Conservation (phyloP, 2,329 filamentous ascomycete genomes). For the Ascochyta rabiei region DNA sequence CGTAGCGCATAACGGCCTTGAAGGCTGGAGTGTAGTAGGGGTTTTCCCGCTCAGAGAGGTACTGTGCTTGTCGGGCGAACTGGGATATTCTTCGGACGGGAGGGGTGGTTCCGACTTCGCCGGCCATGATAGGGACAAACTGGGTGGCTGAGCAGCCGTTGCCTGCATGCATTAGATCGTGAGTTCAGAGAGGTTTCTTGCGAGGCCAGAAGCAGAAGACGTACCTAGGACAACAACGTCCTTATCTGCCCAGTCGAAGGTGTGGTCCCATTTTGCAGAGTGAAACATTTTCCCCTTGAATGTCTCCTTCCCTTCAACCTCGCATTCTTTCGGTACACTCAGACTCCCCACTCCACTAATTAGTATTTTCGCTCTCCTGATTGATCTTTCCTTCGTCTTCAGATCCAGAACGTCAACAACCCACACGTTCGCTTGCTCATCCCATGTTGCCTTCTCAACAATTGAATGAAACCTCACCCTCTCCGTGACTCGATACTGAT, state of each 20-base stretch:
- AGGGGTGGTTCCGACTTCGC: conserved; percentile 26
- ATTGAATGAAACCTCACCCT: conserved; percentile 54
- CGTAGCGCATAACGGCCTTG: conserved; percentile 53
- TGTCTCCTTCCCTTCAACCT: conserved; percentile 53
- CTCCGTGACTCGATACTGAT: conserved; percentile 44
- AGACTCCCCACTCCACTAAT: conserved; percentile 37
- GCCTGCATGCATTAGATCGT: conserved; percentile 28
- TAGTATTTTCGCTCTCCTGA: conserved; percentile 34
- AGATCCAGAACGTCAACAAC: conserved; percentile 33
- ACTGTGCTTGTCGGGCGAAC: conserved; percentile 59
- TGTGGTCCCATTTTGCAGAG: conserved; percentile 52
- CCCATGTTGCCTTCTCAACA: conserved; percentile 53
- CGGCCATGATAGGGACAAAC: conserved; percentile 54
- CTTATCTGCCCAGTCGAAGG: conserved; percentile 55
- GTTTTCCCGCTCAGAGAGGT: conserved; percentile 54
- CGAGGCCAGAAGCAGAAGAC: neutral
- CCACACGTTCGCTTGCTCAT: conserved; percentile 52
- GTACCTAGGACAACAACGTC: conserved; percentile 41
- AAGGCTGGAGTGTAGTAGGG: conserved; percentile 50
- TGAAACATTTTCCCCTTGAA: conserved; percentile 50
- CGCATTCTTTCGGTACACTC: conserved; percentile 42
- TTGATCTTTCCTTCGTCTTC: conserved; percentile 26
- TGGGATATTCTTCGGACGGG: conserved; percentile 53
- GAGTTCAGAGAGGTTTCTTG: neutral
- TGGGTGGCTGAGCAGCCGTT: conserved; percentile 58